Evolutionary conservation across 2,329 filamentous ascomycete species (phyloP), one percentile per base, ranked within the genome.

Genomic region (Penicillium hesseltinei): DNA sequence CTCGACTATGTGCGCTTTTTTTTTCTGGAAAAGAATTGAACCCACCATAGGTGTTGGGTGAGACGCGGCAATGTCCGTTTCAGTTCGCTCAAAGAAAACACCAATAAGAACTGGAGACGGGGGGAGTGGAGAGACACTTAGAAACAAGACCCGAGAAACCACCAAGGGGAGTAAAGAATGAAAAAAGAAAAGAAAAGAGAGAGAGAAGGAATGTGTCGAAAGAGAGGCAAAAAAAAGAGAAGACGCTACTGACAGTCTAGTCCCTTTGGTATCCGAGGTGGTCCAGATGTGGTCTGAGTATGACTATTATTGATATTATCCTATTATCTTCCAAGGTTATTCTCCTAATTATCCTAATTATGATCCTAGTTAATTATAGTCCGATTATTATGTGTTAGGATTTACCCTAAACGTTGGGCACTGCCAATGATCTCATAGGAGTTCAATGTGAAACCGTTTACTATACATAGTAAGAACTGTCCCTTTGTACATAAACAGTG

Each of bases 381-480:
- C 9, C 2, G 10, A 29, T 27, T 27, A 19, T 15, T 19, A 13
- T 25, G 39, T 15, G 29, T 4, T 15, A 46, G 21, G 23, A 17
- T 47, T 15, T 19, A 19, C 4, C 11, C 11, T 27, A 21, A 47
- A n/a, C 4, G 6, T 33, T 35, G 31, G 25, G 27, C 17, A 23
- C 48, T 9, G n/a, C 9, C 27, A 51, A 51, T 55, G 38, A 55
- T 55, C 46, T 44, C 46, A 55, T 55, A 39, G 27, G 27, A 31
- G 17, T n/a, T 33, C 46, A 56, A 61, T 61, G 57, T 61, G 59
- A 61, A 57, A 61, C 59, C 46, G 15, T 27, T 46, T 54, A 19
- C 59, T 61, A 61, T 56, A 40, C 56, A 56, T 56, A 56, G 53
- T 48, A 50, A 45, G 15, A 42, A 43, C 10, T 2, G 9, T 23